Evolutionary conservation across 306 rosid genomes (phyloP).

Genomic region (Prunus campanulata): DNA sequence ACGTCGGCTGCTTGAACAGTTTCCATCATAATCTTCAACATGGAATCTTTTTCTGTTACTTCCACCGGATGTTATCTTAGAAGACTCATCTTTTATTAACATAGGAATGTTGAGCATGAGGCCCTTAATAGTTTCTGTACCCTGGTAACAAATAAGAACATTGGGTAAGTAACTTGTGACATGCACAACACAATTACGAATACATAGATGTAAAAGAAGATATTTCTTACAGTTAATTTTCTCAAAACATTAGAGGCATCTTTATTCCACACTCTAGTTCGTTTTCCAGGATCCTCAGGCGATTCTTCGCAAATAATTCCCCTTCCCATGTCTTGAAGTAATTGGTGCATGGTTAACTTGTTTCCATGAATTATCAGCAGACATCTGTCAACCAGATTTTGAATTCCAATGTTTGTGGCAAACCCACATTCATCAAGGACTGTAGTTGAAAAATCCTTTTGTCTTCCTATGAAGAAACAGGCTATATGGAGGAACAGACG

Average conservation of each 20-base stretch:
- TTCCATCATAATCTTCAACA: no score
- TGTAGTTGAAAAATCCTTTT: neutral
- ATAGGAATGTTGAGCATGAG: neutral
- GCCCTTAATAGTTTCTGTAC: neutral
- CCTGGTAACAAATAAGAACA: neutral
- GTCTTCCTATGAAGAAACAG: neutral
- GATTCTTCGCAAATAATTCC: neutral
- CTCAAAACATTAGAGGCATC: neutral
- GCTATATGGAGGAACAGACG: neutral
- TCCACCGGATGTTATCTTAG: no score
- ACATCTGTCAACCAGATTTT: constrained; percentile 1
- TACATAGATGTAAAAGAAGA: no score
- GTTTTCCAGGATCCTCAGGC: neutral
- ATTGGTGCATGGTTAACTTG: neutral
- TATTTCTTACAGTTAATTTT: neutral
- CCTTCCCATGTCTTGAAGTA: neutral
- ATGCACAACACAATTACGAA: neutral
- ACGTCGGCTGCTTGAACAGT: neutral
- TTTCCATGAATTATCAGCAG: neutral
- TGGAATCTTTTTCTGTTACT: no score
- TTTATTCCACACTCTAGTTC: neutral
- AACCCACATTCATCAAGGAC: neutral
- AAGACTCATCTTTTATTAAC: neutral
- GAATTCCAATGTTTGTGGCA: neutral
- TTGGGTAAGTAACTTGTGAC: neutral